Conservation (phyloP, 352 stramenopile genomes). For the Globisporangium emineosum region DNA sequence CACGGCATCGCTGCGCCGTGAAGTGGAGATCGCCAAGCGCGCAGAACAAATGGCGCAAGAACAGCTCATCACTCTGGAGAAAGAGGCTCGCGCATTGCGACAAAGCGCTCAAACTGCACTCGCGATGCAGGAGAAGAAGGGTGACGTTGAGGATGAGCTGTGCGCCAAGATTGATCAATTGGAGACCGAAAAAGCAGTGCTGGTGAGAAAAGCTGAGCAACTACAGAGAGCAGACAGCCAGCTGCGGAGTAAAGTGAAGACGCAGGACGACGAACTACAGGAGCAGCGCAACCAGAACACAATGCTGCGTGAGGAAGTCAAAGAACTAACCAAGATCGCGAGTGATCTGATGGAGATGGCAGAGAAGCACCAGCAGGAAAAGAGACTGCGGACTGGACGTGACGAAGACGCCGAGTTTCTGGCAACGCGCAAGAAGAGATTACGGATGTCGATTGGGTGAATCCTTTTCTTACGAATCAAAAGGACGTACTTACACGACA, state of each 20-base stretch:
- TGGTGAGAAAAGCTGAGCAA: slow-evolving; percentile 56
- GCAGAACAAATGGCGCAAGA: slow-evolving; percentile 32
- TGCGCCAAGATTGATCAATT: slow-evolving; percentile 34
- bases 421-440: slow-evolving; percentile 17
- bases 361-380: slow-evolving; percentile 49
- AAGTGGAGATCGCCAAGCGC: slow-evolving; percentile 24
- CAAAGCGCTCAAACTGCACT: slow-evolving; percentile 24
- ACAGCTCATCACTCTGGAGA: slow-evolving; percentile 31
- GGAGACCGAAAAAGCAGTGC: slow-evolving; percentile 68
- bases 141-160: slow-evolving; percentile 28
- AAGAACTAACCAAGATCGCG: slow-evolving; percentile 55
- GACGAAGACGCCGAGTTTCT: slow-evolving; percentile 16
- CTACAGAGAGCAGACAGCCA: slow-evolving; percentile 58
- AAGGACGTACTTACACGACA: slow-evolving; percentile 4
- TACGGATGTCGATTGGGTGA: slow-evolving; percentile 23
- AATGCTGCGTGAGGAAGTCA: slow-evolving; percentile 39
- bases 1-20: slow-evolving; percentile 25
- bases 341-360: slow-evolving; percentile 69
- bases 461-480: slow-evolving; percentile 1
- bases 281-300: slow-evolving; percentile 33
- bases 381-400: slow-evolving; percentile 10
- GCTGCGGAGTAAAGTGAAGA: slow-evolving; percentile 44
- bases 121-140: slow-evolving; percentile 23
- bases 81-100: slow-evolving; percentile 26
- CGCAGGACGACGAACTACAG: slow-evolving; percentile 40